These are phyloP conservation scores for Termitomyces sp. DNA, from an alignment of 768 basidiomycete species.

Conservation along the genomic window DNA sequence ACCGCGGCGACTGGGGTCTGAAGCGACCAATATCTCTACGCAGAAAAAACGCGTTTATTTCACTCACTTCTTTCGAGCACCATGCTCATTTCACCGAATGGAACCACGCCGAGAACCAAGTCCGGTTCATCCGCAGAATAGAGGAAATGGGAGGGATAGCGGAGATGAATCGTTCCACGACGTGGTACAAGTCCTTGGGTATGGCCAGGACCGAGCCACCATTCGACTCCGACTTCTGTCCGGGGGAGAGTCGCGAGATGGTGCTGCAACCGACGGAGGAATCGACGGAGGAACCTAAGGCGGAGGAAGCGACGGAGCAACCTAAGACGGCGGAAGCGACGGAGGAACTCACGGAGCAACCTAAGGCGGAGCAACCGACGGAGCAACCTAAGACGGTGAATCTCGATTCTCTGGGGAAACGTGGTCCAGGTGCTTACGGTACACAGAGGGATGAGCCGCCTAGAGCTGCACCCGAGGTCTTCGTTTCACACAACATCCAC, in stretches of 20 bases:
- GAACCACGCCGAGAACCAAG: slow-evolving; percentile 63
- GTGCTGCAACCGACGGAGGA: not conserved
- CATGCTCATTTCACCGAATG: slow-evolving; percentile 77
- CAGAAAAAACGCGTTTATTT: slow-evolving; percentile 61
- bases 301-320: not conserved
- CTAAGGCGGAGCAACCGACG: not conserved
- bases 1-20: slow-evolving; percentile 82
- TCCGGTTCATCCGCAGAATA: slow-evolving; percentile 65
- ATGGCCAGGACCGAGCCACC: slow-evolving; percentile 31
- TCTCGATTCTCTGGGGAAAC: slow-evolving; percentile 21
- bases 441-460: slow-evolving; percentile 4
- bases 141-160: slow-evolving; percentile 57
- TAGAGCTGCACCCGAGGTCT: not conserved
- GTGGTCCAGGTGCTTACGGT: slow-evolving; percentile 29
- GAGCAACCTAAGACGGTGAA: slow-evolving; percentile 12
- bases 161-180: slow-evolving; percentile 19
- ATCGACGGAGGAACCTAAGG: too few relatives aligned
- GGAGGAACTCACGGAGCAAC: not conserved
- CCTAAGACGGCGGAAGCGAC: not conserved
- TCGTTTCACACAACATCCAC: slow-evolving; percentile 50
- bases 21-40: slow-evolving; percentile 78
- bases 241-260: slow-evolving; percentile 21
- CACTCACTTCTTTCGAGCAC: slow-evolving; percentile 67
- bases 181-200: slow-evolving; percentile 43
- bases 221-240: slow-evolving; percentile 48